Conservation (phyloP, 805 yeast genomes). For the Metschnikowia kofuensis region DNA sequence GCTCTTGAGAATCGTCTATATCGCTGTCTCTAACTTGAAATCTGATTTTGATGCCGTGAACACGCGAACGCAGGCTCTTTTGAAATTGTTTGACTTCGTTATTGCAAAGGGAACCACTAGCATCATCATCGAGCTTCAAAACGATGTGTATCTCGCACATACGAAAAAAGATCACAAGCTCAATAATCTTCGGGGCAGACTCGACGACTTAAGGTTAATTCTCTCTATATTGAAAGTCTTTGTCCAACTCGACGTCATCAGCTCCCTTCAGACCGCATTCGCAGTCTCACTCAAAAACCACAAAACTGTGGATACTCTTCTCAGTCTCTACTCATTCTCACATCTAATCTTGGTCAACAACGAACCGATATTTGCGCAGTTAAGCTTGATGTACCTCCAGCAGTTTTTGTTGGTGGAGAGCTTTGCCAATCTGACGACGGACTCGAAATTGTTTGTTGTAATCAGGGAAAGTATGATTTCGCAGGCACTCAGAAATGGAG, state of each 20-base stretch:
- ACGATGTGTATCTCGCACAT: constrained; percentile 46
- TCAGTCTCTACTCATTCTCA: constrained; percentile 66
- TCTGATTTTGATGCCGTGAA: constrained; percentile 39
- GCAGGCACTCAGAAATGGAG: constrained; percentile 61
- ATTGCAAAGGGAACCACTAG: constrained; percentile 65
- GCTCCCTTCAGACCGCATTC: constrained; percentile 46
- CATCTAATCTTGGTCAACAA: constrained; percentile 57
- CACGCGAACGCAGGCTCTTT: constrained; percentile 49
- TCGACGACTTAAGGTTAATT: constrained; percentile 64
- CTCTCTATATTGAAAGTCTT: constrained; percentile 63
- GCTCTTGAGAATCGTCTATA: constrained; percentile 54
- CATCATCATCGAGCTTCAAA: constrained; percentile 56
- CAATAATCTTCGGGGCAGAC: constrained; percentile 42
- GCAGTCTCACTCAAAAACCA: constrained; percentile 52
- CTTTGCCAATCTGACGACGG: constrained; percentile 65
- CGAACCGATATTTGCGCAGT: constrained; percentile 70
- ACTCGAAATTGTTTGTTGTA: constrained; percentile 60
- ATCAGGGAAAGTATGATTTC: constrained; percentile 76
- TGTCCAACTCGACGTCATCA: constrained; percentile 46
- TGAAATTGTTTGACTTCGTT: constrained; percentile 58
- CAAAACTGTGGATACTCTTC: constrained; percentile 59
- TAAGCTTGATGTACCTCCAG: constrained; percentile 63
- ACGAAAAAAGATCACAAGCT: constrained; percentile 31
- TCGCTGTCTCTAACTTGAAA: constrained; percentile 44
- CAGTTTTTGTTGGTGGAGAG: constrained; percentile 61